A percentile compares a stretch with the other conserved stretches of the same genome.
Evolutionary conservation across 345 rosid genomes (phyloP).

Genomic region (Garcia nutans): DNA sequence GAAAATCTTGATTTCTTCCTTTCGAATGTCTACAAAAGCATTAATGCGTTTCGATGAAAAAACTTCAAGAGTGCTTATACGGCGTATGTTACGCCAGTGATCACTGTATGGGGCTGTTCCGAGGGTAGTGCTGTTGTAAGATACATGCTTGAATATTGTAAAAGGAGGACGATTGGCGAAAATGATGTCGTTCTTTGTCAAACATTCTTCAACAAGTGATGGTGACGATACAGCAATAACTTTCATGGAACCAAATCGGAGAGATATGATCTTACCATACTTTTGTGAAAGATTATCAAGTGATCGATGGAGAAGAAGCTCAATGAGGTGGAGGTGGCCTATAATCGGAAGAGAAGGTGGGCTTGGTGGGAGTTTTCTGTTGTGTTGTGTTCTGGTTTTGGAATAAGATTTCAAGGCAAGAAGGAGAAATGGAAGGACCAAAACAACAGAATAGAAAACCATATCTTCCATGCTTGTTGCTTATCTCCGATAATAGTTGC

Average conservation of each 20-base stretch:
- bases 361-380: background rate
- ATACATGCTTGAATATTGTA: background rate
- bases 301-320: background rate
- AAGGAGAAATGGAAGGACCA: background rate
- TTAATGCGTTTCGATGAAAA: slow-evolving; percentile 7
- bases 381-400: background rate
- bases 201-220: background rate
- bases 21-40: background rate
- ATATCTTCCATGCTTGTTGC: background rate
- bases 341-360: slow-evolving; percentile 7
- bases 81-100: slow-evolving; percentile 25
- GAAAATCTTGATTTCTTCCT: slow-evolving; percentile 8
- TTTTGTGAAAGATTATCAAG: background rate
- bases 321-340: slow-evolving; percentile 7
- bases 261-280: background rate
- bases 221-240: background rate
- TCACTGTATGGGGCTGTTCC: background rate
- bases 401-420: background rate
- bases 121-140: slow-evolving; percentile 9
- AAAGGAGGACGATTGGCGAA: background rate
- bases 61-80: background rate
- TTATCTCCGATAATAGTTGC: background rate
- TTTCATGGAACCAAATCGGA: background rate
- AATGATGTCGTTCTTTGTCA: background rate
- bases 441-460: background rate